Evolutionary conservation across 768 basidiomycete genomes (phyloP).

Genomic region (Suillus brevipes): DNA sequence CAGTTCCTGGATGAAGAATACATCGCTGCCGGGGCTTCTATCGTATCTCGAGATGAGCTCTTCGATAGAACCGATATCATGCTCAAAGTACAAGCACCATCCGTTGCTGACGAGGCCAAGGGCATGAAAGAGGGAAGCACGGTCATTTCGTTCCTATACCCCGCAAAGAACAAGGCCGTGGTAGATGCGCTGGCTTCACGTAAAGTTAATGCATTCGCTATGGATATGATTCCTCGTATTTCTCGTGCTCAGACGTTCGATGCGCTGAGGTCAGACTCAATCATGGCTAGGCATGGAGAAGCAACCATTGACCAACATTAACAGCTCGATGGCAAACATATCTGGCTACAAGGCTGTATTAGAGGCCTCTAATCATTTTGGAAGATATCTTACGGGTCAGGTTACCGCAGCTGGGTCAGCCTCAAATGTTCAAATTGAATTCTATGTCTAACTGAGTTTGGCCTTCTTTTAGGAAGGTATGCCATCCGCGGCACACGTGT

Average conservation of each 20-base stretch:
- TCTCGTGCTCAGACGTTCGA: constrained; percentile 90
- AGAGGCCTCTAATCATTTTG: constrained; percentile 88
- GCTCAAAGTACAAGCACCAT: constrained; percentile 83
- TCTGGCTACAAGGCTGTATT: constrained; percentile 92
- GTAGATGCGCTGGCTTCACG: constrained; percentile 69
- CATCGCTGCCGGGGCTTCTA: constrained; percentile 70
- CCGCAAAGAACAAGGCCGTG: constrained; percentile 74
- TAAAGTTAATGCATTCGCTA: constrained; percentile 75
- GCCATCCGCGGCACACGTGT: neutral
- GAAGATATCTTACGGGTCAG: constrained; percentile 87
- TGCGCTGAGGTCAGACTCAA: constrained; percentile 63
- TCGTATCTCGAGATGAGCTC: constrained; percentile 74
- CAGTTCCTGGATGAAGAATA: constrained; percentile 85
- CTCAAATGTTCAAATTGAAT: constrained; percentile 5
- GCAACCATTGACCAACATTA: neutral
- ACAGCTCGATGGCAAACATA: constrained; percentile 91
- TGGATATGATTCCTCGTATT: constrained; percentile 92
- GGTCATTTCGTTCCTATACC: constrained; percentile 81
- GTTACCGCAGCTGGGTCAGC: constrained; percentile 87
- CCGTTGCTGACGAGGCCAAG: constrained; percentile 59
- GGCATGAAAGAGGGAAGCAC: constrained; percentile 73
- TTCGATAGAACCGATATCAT: constrained; percentile 72
- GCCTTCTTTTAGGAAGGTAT: constrained; percentile 43
- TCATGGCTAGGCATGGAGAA: constrained; percentile 7
- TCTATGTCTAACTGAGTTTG: constrained; percentile 4